Conservation (phyloP, 2,329 filamentous ascomycete genomes). For the Dryadomyces quercivorus region DNA sequence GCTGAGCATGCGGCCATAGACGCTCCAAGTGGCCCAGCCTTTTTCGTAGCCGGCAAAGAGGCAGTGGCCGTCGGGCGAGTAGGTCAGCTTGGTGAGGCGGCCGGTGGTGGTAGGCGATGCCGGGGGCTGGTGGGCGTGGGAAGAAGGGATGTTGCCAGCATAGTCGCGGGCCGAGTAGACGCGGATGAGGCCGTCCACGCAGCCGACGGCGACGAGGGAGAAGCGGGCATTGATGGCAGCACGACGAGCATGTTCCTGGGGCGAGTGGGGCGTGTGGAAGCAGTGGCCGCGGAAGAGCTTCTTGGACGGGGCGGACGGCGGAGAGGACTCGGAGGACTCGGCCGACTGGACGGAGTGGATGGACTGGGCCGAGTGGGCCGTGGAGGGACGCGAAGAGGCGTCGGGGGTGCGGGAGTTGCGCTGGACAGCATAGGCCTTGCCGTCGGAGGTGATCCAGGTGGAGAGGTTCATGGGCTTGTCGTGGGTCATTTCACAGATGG, state of each 20-base stretch:
- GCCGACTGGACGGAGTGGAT: not conserved
- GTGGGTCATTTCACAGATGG: slow-evolving; percentile 75
- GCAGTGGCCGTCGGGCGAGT: slow-evolving; percentile 93
- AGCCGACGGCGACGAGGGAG: slow-evolving; percentile 82
- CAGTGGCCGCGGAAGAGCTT: slow-evolving; percentile 81
- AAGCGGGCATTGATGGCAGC: slow-evolving; percentile 90
- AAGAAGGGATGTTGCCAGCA: slow-evolving; percentile 78
- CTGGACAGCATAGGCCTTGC: slow-evolving; percentile 83
- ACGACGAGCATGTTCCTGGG: slow-evolving; percentile 51
- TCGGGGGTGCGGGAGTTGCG: slow-evolving; percentile 26
- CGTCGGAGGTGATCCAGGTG: slow-evolving; percentile 84
- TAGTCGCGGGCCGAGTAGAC: slow-evolving; percentile 95
- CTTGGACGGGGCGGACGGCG: slow-evolving; percentile 25
- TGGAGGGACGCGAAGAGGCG: slow-evolving; percentile 18
- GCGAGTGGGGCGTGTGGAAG: slow-evolving; percentile 62
- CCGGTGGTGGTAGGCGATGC: slow-evolving; percentile 59
- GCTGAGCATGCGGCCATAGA: slow-evolving; percentile 82
- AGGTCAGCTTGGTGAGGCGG: slow-evolving; percentile 59
- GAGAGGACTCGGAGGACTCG: not conserved
- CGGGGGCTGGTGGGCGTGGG: slow-evolving; percentile 62
- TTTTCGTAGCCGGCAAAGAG: slow-evolving; percentile 86
- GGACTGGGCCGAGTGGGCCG: slow-evolving; percentile 11
- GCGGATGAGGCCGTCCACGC: slow-evolving; percentile 62
- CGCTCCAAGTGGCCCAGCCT: slow-evolving; percentile 95
- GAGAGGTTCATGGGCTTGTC: slow-evolving; percentile 94